These are phyloP conservation scores for Crassisporium funariophilum DNA, from an alignment of 768 basidiomycete species.

Conservation along the genomic window DNA sequence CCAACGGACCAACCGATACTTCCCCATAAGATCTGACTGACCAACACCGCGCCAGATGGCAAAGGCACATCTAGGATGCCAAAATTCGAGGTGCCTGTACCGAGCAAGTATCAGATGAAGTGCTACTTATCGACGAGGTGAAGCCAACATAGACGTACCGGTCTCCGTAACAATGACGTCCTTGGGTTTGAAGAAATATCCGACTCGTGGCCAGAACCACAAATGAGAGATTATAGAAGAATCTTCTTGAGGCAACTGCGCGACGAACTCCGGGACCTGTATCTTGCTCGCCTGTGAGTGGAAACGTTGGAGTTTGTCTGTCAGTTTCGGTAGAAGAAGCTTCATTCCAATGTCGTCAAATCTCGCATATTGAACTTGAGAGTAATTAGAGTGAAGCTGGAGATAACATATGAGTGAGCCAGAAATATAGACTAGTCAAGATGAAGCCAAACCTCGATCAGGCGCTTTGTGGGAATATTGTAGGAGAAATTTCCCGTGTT, in stretches of 20 bases:
- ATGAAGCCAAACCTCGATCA: slow-evolving; percentile 57
- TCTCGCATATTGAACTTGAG: slow-evolving; percentile 61
- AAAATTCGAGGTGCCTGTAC: slow-evolving; percentile 82
- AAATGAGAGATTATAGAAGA: slow-evolving; percentile 66
- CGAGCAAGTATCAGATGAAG: background rate
- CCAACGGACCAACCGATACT: slow-evolving; percentile 91
- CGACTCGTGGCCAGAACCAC: slow-evolving; percentile 84
- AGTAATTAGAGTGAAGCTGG: slow-evolving; percentile 69
- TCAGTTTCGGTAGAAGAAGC: slow-evolving; percentile 70
- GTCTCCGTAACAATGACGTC: slow-evolving; percentile 91
- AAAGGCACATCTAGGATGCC: slow-evolving; percentile 82
- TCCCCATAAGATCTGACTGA: slow-evolving; percentile 87
- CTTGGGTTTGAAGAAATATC: slow-evolving; percentile 65
- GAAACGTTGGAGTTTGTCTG: slow-evolving; percentile 50
- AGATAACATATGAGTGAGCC: background rate
- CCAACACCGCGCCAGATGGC: slow-evolving; percentile 64
- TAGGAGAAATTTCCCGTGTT: slow-evolving; percentile 90
- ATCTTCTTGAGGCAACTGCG: slow-evolving; percentile 51
- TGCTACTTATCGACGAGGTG: no score
- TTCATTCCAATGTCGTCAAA: slow-evolving; percentile 78
- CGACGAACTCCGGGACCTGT: slow-evolving; percentile 45
- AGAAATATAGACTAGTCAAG: background rate
- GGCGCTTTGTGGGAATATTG: slow-evolving; percentile 56
- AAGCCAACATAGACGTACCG: slow-evolving; percentile 38
- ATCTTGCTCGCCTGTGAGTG: slow-evolving; percentile 41